Evolutionary conservation across 2,329 filamentous ascomycete species (phyloP).

Genomic region (Neofusicoccum cordaticola): DNA sequence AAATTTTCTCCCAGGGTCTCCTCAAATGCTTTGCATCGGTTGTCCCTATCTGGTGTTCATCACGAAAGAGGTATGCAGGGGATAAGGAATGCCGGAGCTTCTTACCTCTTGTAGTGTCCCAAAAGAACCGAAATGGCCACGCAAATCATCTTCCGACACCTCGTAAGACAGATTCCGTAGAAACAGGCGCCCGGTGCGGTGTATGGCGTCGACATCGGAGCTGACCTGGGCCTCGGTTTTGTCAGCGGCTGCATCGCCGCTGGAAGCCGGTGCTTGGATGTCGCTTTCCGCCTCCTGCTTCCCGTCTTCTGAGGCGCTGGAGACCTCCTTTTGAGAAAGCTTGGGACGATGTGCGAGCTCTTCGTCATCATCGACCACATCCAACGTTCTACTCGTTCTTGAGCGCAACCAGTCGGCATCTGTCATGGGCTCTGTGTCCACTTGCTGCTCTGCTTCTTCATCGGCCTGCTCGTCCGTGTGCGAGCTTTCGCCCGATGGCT

Average conservation of each 20-base stretch:
- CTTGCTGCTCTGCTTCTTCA: slow-evolving; percentile 22
- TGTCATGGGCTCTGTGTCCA: slow-evolving; percentile 48
- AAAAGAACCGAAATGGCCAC: slow-evolving; percentile 67
- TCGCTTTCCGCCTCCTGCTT: slow-evolving; percentile 18
- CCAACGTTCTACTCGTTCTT: slow-evolving; percentile 80
- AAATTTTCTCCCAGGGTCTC: slow-evolving; percentile 91
- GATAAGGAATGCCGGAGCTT: slow-evolving; percentile 26
- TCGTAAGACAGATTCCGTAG: slow-evolving; percentile 84
- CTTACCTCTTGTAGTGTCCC: slow-evolving; percentile 86
- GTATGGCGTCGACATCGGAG: slow-evolving; percentile 54
- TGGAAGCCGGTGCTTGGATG: not conserved
- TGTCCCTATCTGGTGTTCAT: slow-evolving; percentile 99
- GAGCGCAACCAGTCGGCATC: slow-evolving; percentile 92
- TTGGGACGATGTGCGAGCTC: slow-evolving; percentile 6
- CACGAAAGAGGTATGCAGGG: slow-evolving; percentile 47
- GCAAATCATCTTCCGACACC: slow-evolving; percentile 73
- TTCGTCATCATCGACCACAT: slow-evolving; percentile 70
- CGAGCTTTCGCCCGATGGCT: not conserved
- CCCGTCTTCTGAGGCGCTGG: not conserved
- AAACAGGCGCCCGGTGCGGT: slow-evolving; percentile 75
- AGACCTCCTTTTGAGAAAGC: slow-evolving; percentile 18
- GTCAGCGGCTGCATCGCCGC: slow-evolving; percentile 33
- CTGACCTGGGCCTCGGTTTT: slow-evolving; percentile 44
- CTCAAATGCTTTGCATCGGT: slow-evolving; percentile 95
- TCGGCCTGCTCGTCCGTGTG: not conserved